A percentile compares a stretch with the other conserved stretches of the same genome.
Conservation (phyloP, 192 early-diverging fungal species). For the Entomortierella parvispora region DNA sequence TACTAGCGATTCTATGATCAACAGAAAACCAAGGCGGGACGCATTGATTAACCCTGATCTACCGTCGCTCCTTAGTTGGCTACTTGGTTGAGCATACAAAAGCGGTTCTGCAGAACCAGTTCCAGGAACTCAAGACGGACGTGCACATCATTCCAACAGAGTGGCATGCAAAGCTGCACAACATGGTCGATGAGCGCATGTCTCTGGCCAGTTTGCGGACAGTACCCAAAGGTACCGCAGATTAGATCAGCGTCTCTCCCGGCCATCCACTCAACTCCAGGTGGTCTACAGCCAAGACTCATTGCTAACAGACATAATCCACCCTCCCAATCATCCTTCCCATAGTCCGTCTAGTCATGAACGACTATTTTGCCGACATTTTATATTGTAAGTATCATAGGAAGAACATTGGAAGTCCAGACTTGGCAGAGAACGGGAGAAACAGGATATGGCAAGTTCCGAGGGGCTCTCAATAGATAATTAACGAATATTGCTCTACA, state of each 20-base stretch:
- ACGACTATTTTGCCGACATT: conserved; percentile 57
- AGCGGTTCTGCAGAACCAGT: conserved; percentile 40
- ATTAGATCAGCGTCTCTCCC: too few relatives aligned
- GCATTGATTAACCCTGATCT: too few relatives aligned
- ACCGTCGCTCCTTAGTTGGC: conserved; percentile 8
- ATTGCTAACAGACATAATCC: background rate
- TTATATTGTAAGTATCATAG: conserved; percentile 50
- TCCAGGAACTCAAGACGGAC: conserved; percentile 37
- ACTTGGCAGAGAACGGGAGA: too few relatives aligned
- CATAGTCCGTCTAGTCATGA: conserved; percentile 55
- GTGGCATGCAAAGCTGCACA: conserved; percentile 56
- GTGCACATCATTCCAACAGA: conserved; percentile 53
- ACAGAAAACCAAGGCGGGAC: too few relatives aligned
- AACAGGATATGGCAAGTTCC: too few relatives aligned
- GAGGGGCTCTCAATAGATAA: too few relatives aligned
- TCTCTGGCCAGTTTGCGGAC: conserved; percentile 47
- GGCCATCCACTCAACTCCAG: background rate
- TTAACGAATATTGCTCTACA: too few relatives aligned
- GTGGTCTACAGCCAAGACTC: background rate
- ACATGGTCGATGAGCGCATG: conserved; percentile 54
- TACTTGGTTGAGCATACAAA: conserved; percentile 48
- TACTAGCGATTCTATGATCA: background rate
- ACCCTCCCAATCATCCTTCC: background rate
- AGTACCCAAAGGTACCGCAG: conserved; percentile 54
- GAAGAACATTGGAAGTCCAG: background rate